Conservation (phyloP, 305 asterid species). For the Stenogyne calaminthoides region DNA sequence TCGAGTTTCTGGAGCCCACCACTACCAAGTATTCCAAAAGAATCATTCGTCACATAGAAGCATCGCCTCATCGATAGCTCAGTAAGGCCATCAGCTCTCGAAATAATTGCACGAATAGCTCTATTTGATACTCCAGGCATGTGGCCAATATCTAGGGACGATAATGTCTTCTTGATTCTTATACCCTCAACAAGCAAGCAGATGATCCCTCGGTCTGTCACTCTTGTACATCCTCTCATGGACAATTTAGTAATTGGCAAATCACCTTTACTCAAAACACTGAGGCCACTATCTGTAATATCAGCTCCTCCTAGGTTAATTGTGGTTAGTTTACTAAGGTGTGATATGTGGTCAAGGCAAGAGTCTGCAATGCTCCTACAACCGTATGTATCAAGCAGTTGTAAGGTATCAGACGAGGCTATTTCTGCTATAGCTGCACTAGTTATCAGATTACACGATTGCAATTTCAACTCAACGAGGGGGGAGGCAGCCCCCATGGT, state of each 20-base stretch:
- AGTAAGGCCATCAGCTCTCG: slow-evolving; percentile 43
- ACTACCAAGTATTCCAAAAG: slow-evolving; percentile 45
- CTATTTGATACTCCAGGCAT: slow-evolving; percentile 76
- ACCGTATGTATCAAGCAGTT: slow-evolving; percentile 59
- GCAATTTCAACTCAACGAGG: slow-evolving; percentile 60
- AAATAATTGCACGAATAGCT: slow-evolving; percentile 52
- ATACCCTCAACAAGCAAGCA: slow-evolving; percentile 43
- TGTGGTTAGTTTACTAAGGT: slow-evolving; percentile 49
- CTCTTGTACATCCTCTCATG: slow-evolving; percentile 64
- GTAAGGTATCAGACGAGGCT: slow-evolving; percentile 51
- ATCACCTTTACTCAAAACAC: slow-evolving; percentile 50
- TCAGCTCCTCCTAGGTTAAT: slow-evolving; percentile 71
- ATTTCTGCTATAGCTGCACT: slow-evolving; percentile 62
- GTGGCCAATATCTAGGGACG: slow-evolving; percentile 60
- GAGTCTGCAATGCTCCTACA: slow-evolving; percentile 75
- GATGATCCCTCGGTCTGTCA: slow-evolving; percentile 65
- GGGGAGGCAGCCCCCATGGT: slow-evolving; percentile 43
- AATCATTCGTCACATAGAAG: slow-evolving; percentile 58
- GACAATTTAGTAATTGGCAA: slow-evolving; percentile 52
- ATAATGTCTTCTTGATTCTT: slow-evolving; percentile 49
- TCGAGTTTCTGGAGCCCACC: slow-evolving; percentile 59
- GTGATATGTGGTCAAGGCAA: slow-evolving; percentile 51
- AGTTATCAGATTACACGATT: slow-evolving; percentile 70
- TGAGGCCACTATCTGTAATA: slow-evolving; percentile 66
- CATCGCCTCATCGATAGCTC: slow-evolving; percentile 75